A percentile compares a stretch with the other conserved stretches of the same genome.
Evolutionary conservation across 2,329 filamentous ascomycete species (phyloP).

Genomic region (Aspergillus candidus): DNA sequence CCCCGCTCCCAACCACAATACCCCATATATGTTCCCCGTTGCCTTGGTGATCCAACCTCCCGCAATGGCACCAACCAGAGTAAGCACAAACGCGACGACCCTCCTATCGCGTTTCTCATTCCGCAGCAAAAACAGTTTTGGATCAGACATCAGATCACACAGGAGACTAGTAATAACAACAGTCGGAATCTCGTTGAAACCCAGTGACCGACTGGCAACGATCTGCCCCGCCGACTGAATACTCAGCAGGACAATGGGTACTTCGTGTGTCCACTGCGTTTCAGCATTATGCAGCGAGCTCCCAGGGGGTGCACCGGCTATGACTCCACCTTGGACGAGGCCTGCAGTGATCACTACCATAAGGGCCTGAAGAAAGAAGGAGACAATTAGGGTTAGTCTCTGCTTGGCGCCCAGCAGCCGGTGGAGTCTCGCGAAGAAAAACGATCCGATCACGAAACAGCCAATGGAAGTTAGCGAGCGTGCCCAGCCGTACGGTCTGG

Average conservation of each 20-base stretch:
- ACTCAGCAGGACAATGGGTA: constrained; percentile 26
- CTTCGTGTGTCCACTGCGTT: constrained; percentile 19
- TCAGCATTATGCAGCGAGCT: neutral
- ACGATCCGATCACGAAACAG: constrained; percentile 39
- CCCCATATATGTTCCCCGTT: constrained; percentile 17
- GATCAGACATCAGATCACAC: constrained; percentile 27
- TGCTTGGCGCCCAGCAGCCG: constrained; percentile 17
- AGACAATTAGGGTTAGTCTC: constrained; percentile 21
- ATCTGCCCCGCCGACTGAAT: constrained; percentile 30
- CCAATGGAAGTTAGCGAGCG: constrained; percentile 41
- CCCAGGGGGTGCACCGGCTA: constrained; percentile 12
- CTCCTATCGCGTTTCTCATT: constrained; percentile 25
- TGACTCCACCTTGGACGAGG: constrained; percentile 20
- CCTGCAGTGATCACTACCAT: constrained; percentile 24
- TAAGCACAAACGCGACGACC: constrained; percentile 22
- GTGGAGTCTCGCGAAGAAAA: constrained; percentile 35
- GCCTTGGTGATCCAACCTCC: constrained; percentile 26
- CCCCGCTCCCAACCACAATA: constrained; percentile 21
- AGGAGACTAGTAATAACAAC: constrained; percentile 30
- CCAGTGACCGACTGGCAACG: constrained; percentile 22
- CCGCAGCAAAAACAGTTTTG: constrained; percentile 20
- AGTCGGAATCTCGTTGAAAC: constrained; percentile 27
- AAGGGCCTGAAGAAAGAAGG: constrained; percentile 24
- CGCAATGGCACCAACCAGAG: constrained; percentile 21
- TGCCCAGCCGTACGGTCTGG: constrained; percentile 38